phyloP scores from a whole-genome alignment of 768 basidiomycete species.

The Suillus fuscotomentosus region DNA sequence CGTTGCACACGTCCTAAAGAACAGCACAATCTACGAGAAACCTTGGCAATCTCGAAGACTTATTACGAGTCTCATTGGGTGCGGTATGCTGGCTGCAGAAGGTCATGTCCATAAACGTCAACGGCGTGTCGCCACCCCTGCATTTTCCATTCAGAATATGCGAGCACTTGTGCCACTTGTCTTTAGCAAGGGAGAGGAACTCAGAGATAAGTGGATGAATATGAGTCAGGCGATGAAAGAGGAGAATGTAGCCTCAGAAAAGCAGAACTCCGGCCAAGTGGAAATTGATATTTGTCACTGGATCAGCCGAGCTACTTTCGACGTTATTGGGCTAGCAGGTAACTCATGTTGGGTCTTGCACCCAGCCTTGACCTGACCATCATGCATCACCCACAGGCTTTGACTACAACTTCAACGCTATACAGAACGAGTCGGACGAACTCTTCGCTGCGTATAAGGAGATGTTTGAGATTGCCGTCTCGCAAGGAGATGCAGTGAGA shows the following conservation, averaged over 20 bases:
- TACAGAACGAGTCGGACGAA: conserved; percentile 76
- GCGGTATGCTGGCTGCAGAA: conserved; percentile 80
- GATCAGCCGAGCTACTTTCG: conserved; percentile 83
- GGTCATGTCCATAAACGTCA: conserved; percentile 79
- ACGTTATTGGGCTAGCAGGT: conserved; percentile 91
- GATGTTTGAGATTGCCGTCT: conserved; percentile 75
- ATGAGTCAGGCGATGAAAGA: conserved; percentile 37
- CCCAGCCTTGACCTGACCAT: neutral
- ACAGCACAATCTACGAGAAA: conserved; percentile 76
- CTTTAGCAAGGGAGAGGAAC: conserved; percentile 62
- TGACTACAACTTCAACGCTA: conserved; percentile 83
- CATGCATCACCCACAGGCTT: conserved; percentile 51
- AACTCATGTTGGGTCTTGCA: conserved; percentile 12
- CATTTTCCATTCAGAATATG: conserved; percentile 79
- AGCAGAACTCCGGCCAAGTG: conserved; percentile 27
- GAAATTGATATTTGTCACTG: conserved; percentile 76
- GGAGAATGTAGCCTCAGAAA: neutral
- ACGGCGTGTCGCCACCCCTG: conserved; percentile 71
- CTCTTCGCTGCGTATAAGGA: conserved; percentile 80
- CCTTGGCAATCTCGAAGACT: conserved; percentile 76
- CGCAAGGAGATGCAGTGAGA: conserved; percentile 47
- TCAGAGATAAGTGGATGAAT: conserved; percentile 59
- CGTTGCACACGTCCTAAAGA: conserved; percentile 69
- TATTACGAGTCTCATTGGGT: conserved; percentile 77
- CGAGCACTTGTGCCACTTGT: conserved; percentile 69